phyloP scores from a whole-genome alignment of 352 stramenopile genomes.

The Phytophthora colocasiae region DNA sequence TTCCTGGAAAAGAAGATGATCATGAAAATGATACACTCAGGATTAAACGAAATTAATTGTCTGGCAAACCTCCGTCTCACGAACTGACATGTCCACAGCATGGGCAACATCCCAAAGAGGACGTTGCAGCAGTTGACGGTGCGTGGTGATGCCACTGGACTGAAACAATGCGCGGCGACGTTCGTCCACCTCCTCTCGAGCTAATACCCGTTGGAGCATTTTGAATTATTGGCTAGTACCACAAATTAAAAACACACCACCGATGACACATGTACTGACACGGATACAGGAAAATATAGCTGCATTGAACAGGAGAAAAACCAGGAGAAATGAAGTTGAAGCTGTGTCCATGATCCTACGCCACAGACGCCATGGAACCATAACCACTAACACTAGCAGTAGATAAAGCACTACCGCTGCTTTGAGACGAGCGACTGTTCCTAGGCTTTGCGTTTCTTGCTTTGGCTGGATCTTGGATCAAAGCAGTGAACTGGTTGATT shows the following conservation, averaged over 20 bases:
- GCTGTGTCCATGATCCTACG: neutral
- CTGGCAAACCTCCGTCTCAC: slow-evolving; percentile 52
- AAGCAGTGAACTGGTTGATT: slow-evolving; percentile 69
- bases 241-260: neutral
- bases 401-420: neutral
- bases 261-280: slow-evolving; percentile 4
- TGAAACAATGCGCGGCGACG: slow-evolving; percentile 49
- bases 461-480: slow-evolving; percentile 39
- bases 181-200: slow-evolving; percentile 61
- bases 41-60: neutral
- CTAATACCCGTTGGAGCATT: slow-evolving; percentile 72
- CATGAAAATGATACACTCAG: slow-evolving; percentile 11
- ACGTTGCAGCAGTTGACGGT: slow-evolving; percentile 59
- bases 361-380: slow-evolving; percentile 20
- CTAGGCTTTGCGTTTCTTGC: neutral
- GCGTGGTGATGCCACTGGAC: slow-evolving; percentile 59
- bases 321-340: slow-evolving; percentile 13
- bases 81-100: slow-evolving; percentile 68
- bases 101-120: slow-evolving; percentile 72
- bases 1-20: slow-evolving; percentile 37
- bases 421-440: slow-evolving; percentile 9
- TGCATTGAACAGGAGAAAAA: slow-evolving; percentile 3
- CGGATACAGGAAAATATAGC: neutral
- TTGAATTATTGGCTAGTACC: slow-evolving; percentile 14
- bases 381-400: slow-evolving; percentile 8